Evolutionary conservation across 2,329 filamentous ascomycete genomes (phyloP), one percentile per base, ranked within the genome.

Genomic region (Moelleriella libera): DNA sequence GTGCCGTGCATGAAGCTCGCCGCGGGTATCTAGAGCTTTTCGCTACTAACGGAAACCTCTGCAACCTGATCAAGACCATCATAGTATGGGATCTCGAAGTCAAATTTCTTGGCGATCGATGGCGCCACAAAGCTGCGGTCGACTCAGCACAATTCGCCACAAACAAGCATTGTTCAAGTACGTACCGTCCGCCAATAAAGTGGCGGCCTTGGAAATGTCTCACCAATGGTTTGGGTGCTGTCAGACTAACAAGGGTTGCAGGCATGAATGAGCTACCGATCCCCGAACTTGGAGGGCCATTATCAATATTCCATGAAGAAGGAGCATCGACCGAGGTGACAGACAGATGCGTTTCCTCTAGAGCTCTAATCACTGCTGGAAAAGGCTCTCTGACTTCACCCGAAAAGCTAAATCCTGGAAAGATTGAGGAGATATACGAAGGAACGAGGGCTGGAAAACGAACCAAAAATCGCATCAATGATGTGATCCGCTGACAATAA

Each of bases 381-480:
- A 97, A 98, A 1, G 92, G 92, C 54, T 94, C 87, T n/a, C 92
- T 82, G 47, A 98, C 83, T 53, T 92, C 83, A 6, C 89, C 90
- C 2, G 82, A 83, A 68, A 98, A 98, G 51, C 85, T 92, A 69
- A 98, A 98, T 6, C 87, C 83, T 84, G 37, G n/a, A 43, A 49
- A 21, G 40, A 32, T 10, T 29, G 10, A 39, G 10, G 6, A 28
- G 42, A n/a, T 28, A 4, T n/a, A 21, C 30, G 40, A 41, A 9
- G 30, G 29, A 28, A 28, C 7, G 5, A 30, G 8, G 6, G 28
- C 10, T 30, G 14, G 34, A 7, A 30, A 12, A 66, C 68, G 43
- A 63, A 84, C 86, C 88, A 60, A 98, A 98, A 52, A 98, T 87
- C 8, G 92, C 88, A 64, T 98, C 92, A 49, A 98, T 71, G 47